A percentile compares a stretch with the other conserved stretches of the same genome.
Conservation (phyloP, 2,329 filamentous ascomycete genomes). For the Penicillium aurantiogriseum region DNA sequence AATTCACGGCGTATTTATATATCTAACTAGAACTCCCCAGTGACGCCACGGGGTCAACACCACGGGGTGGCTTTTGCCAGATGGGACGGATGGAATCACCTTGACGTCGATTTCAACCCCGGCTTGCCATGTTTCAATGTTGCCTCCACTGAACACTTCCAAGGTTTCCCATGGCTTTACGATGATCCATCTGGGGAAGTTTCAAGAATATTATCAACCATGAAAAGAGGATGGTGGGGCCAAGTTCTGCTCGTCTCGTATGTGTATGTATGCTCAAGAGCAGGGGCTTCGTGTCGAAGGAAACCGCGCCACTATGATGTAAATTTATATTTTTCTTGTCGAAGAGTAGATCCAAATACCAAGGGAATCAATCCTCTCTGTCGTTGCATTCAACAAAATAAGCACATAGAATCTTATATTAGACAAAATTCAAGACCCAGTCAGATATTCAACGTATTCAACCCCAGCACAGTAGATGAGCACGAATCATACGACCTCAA, state of each 20-base stretch:
- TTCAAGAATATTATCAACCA: neutral
- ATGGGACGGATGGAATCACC: neutral
- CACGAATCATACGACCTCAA: neutral
- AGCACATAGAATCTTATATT: neutral
- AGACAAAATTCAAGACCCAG: neutral
- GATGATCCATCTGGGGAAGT: neutral
- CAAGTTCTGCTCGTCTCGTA: neutral
- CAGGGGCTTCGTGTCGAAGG: neutral
- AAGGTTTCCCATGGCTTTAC: neutral
- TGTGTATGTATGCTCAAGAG: neutral
- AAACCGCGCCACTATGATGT: neutral
- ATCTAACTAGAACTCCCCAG: neutral
- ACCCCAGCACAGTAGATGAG: neutral
- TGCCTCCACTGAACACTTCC: neutral
- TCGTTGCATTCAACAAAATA: no score
- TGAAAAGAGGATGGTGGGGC: neutral
- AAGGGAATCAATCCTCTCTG: no score
- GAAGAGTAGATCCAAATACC: no score
- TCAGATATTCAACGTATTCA: neutral
- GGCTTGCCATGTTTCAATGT: neutral
- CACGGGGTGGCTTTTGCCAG: neutral
- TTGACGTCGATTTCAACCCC: neutral
- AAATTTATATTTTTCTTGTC: no score
- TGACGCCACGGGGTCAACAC: neutral
- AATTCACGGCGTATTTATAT: neutral